Evolutionary conservation across 2,329 filamentous ascomycete species (phyloP), one percentile per base, ranked within the genome.

Genomic region (Dissoconium aciculare): DNA sequence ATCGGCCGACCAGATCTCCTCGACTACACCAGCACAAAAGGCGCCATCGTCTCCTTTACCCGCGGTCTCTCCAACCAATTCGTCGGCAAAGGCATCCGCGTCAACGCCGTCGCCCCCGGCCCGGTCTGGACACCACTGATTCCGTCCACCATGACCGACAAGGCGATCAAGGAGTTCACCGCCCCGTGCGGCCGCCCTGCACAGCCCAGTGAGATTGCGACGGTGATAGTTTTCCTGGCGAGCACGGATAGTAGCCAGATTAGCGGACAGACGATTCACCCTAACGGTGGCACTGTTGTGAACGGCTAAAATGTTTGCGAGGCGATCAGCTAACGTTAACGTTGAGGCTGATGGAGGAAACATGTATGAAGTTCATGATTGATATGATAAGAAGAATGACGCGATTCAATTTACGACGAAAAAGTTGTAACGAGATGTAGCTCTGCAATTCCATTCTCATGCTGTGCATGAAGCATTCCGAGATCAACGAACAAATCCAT

Each of bases 201-300:
- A 2, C 81, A 89, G 55, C 82, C 80, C 2, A 79, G 71, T 33
- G 82, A 91, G 62, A 77, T 89, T 38, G 81, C 79, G 0, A 77
- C 78, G 0, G 82, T 76, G 46, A 78, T 84, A 34, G 79, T 89
- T 3, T 89, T 89, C 55, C 59, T 91, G 41, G 81, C 81, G 0
- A 76, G 72, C 30, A 60, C 66, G 36, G 81, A 89, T 51, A 81
- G 76, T 49, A 74, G 71, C 28, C 74, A 71, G 38, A 72, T 89
- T 27, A 76, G 69, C 31, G 81, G 82, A 2, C 81, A 87, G 60
- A 65, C 60, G n/a, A 57, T 78, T 30, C 71, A 78, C 48, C 63
- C 69, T 17, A 75, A 76, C 43, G 67, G 68, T n/a, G 68, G 69
- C 25, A 57, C 61, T 19, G 55, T 71, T 37, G 62, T 72, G 15